A percentile compares a stretch with the other conserved stretches of the same genome.
Evolutionary conservation across 371 early-diverging fungal genomes (phyloP).

Genomic region (Scutellospora calospora): DNA sequence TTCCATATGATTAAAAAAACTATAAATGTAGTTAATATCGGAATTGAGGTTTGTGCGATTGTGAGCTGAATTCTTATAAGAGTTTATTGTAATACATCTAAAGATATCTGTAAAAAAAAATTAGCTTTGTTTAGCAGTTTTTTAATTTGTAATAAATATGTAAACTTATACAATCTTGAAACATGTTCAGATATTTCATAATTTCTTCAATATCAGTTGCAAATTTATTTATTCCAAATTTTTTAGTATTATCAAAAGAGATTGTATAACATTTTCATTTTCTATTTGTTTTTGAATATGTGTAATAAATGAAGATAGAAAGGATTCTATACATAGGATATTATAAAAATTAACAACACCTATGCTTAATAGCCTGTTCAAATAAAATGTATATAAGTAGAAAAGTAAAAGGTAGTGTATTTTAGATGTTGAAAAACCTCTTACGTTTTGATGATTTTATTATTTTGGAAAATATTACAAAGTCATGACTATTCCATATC

Average conservation of each 20-base stretch:
- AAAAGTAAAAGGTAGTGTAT: not conserved
- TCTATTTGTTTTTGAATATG: constrained; percentile 16
- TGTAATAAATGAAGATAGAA: not conserved
- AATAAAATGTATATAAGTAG: not conserved
- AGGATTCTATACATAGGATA: not conserved
- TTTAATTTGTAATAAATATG: not conserved
- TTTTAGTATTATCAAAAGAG: not conserved
- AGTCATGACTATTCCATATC: not conserved
- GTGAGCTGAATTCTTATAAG: not conserved
- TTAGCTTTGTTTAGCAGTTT: not conserved
- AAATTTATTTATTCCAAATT: not conserved
- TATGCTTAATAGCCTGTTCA: constrained; percentile 17
- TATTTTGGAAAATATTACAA: not conserved
- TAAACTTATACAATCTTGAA: too few species aligned
- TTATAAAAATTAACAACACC: constrained; percentile 3
- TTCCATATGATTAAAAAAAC: constrained; percentile 13
- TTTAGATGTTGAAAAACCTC: not conserved
- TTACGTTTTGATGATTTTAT: not conserved
- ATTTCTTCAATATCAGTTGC: not conserved
- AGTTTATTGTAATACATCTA: not conserved
- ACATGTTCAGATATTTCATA: too few species aligned
- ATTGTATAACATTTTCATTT: not conserved
- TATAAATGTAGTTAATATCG: not conserved
- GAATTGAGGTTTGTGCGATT: not conserved
- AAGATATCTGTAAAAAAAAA: not conserved